A percentile compares a stretch with the other conserved stretches of the same genome.
phyloP scores from a whole-genome alignment of 2,329 filamentous ascomycete species.

The Cryphonectria radicalis region DNA sequence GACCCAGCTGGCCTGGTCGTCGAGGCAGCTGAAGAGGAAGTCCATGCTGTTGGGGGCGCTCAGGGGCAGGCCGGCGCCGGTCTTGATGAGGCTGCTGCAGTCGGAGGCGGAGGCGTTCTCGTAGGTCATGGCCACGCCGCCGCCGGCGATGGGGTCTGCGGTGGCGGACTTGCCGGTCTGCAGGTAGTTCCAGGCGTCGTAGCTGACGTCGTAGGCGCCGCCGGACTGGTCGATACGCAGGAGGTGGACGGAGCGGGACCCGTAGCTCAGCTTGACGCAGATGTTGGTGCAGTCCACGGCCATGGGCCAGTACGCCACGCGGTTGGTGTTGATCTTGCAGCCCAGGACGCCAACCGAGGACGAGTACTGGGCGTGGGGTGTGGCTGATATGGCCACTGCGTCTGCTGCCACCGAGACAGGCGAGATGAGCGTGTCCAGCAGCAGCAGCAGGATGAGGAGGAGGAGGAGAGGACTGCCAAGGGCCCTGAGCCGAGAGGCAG shows the following conservation, averaged over 20 bases:
- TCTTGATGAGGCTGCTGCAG: constrained; percentile 54
- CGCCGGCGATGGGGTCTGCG: constrained; percentile 51
- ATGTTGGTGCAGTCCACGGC: constrained; percentile 57
- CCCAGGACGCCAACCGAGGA: constrained; percentile 61
- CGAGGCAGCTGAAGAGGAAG: constrained; percentile 52
- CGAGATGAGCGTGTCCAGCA: constrained; percentile 6
- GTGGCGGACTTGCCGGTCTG: constrained; percentile 51
- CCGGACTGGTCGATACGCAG: constrained; percentile 59
- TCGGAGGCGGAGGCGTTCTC: constrained; percentile 48
- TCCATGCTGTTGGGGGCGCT: constrained; percentile 58
- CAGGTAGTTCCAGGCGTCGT: constrained; percentile 64
- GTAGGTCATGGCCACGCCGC: constrained; percentile 52
- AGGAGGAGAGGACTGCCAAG: background rate
- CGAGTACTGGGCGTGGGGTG: constrained; percentile 60
- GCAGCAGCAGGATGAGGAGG: background rate
- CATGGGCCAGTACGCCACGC: constrained; percentile 62
- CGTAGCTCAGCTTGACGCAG: constrained; percentile 56
- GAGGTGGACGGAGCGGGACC: constrained; percentile 57
- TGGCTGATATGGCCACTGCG: constrained; percentile 42
- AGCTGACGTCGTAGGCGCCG: constrained; percentile 55
- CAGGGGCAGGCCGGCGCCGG: constrained; percentile 40
- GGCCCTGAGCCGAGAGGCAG: background rate
- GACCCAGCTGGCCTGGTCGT: constrained; percentile 48
- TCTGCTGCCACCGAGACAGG: constrained; percentile 7
- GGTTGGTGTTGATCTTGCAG: constrained; percentile 63